Percentiles rank a stretch among this genome's conserved stretches.
These are phyloP conservation scores for Lactarius deliciosus DNA, from an alignment of 768 basidiomycete genomes.

Conservation along the genomic window DNA sequence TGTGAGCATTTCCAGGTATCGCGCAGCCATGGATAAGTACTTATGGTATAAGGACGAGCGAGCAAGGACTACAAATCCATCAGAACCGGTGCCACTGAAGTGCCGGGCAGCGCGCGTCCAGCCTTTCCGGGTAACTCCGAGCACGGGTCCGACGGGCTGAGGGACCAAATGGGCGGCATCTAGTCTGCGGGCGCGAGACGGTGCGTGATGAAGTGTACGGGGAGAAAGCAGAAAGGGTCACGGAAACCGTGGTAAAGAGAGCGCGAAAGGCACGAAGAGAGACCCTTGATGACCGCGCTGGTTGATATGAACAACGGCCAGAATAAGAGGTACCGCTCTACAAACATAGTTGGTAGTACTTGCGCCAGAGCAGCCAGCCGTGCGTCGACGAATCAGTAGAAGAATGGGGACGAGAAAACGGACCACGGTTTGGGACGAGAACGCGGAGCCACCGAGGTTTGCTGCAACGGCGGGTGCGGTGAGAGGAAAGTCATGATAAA, in stretches of 20 bases:
- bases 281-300: conserved; percentile 52
- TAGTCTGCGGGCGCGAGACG: conserved; percentile 53
- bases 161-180: conserved; percentile 48
- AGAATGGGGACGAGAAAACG: not conserved
- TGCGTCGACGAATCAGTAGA: too few relatives aligned
- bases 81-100: too few relatives aligned
- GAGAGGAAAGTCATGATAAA: conserved; percentile 77
- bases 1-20: too few relatives aligned
- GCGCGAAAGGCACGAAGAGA: conserved; percentile 42
- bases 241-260: conserved; percentile 47
- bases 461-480: conserved; percentile 64
- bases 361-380: conserved; percentile 43
- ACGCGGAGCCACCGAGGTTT: conserved; percentile 58
- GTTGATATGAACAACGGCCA: conserved; percentile 57
- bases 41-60: too few relatives aligned
- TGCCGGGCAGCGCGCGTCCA: too few relatives aligned
- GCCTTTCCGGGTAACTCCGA: too few relatives aligned
- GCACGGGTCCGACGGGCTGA: conserved; percentile 47
- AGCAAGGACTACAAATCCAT: too few relatives aligned
- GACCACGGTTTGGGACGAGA: conserved; percentile 68
- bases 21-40: too few relatives aligned
- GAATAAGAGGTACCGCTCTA: conserved; percentile 67
- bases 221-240: conserved; percentile 62
- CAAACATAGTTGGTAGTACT: conserved; percentile 53
- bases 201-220: conserved; percentile 69